These are phyloP conservation scores for Kwoniella newhampshirensis DNA, from an alignment of 768 basidiomycete species.

Conservation along the genomic window DNA sequence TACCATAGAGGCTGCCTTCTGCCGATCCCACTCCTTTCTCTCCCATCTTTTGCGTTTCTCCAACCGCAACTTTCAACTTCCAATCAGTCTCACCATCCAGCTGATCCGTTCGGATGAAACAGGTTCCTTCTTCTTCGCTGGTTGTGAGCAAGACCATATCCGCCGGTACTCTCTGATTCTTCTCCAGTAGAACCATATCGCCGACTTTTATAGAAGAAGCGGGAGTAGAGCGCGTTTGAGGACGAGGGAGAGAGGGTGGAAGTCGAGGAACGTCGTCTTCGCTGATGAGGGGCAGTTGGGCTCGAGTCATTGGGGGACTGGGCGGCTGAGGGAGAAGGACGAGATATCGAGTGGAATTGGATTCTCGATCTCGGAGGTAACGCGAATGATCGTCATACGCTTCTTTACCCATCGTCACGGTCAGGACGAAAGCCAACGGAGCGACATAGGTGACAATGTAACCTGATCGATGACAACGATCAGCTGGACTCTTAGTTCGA, in stretches of 20 bases:
- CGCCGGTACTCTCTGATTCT: slow-evolving; percentile 95
- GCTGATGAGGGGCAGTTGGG: slow-evolving; percentile 19
- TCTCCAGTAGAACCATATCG: slow-evolving; percentile 85
- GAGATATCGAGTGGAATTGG: slow-evolving; percentile 89
- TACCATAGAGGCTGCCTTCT: slow-evolving; percentile 88
- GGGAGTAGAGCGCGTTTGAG: slow-evolving; percentile 68
- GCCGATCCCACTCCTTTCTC: slow-evolving; percentile 62
- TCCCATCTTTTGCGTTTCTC: slow-evolving; percentile 71
- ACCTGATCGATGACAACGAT: slow-evolving; percentile 58
- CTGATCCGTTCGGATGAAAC: slow-evolving; percentile 97
- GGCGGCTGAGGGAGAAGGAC: slow-evolving; percentile 63
- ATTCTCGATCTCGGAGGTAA: slow-evolving; percentile 83
- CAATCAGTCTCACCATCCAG: slow-evolving; percentile 98
- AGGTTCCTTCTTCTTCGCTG: slow-evolving; percentile 83
- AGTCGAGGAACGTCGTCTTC: slow-evolving; percentile 19
- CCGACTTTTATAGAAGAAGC: slow-evolving; percentile 86
- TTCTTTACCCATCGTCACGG: slow-evolving; percentile 96
- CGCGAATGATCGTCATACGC: slow-evolving; percentile 98
- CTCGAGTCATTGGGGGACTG: slow-evolving; percentile 43
- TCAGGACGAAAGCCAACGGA: slow-evolving; percentile 90
- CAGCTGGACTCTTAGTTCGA: not conserved
- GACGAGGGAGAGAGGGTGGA: slow-evolving; percentile 21
- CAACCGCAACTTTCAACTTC: slow-evolving; percentile 90
- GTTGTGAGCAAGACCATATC: slow-evolving; percentile 88
- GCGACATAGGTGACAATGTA: slow-evolving; percentile 95